phyloP scores from a whole-genome alignment of 768 basidiomycete genomes.

The Macrolepiota albuminosa region DNA sequence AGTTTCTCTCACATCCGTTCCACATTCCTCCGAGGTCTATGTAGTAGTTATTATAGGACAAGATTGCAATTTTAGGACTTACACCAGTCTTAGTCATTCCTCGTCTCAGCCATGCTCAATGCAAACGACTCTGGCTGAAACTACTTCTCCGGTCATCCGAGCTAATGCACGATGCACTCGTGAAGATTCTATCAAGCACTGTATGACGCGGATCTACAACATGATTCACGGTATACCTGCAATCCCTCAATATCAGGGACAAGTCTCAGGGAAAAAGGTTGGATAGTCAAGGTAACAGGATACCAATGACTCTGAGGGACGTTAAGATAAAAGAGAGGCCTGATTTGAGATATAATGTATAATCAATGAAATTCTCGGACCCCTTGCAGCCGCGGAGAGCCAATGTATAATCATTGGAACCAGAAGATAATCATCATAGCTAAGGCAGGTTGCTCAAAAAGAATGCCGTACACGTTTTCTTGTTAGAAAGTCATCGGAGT shows the following conservation, averaged over 20 bases:
- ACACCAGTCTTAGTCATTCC: no score
- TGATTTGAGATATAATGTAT: neutral
- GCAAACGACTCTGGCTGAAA: neutral
- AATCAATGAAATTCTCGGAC: neutral
- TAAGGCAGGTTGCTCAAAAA: neutral
- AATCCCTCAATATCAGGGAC: neutral
- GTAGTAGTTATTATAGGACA: no score
- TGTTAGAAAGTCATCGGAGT: neutral
- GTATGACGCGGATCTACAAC: neutral
- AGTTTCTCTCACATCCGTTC: no score
- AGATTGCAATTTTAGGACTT: no score
- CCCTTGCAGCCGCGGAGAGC: neutral
- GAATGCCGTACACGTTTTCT: neutral
- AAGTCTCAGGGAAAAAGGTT: neutral
- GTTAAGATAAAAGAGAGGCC: no score
- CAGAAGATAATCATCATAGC: neutral
- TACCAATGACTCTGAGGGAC: neutral
- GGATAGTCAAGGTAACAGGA: neutral
- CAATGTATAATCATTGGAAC: neutral
- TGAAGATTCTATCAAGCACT: neutral
- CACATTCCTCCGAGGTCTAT: no score
- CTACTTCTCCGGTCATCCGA: neutral
- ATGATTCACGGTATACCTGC: neutral
- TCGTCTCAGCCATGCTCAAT: no score
- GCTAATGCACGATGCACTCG: neutral